Percentiles rank a stretch among this genome's conserved stretches.
phyloP scores from a whole-genome alignment of 768 basidiomycete genomes.

The Boletus fagicola region DNA sequence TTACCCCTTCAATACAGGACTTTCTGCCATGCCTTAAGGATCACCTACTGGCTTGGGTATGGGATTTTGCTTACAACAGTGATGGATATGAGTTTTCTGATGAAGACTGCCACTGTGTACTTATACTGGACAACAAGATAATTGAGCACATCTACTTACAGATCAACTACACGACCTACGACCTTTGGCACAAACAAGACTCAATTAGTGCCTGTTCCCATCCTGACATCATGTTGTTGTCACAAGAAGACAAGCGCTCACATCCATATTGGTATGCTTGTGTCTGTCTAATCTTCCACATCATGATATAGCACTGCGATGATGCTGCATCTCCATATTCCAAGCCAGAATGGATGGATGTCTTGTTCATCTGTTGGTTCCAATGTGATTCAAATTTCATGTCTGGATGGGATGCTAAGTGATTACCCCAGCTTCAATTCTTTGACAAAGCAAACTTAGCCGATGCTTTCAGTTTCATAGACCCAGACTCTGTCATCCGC shows the following conservation, averaged over 20 bases:
- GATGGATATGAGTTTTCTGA: conserved; percentile 27
- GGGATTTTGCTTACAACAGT: conserved; percentile 3
- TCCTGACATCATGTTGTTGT: too few relatives aligned
- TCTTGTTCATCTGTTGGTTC: conserved; percentile 45
- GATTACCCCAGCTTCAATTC: too few relatives aligned
- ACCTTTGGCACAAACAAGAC: too few relatives aligned
- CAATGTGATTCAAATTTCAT: conserved; percentile 24
- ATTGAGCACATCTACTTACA: conserved; percentile 20
- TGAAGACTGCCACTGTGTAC: conserved; percentile 22
- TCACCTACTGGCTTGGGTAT: neutral
- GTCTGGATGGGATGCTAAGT: too few relatives aligned
- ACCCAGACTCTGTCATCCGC: too few relatives aligned
- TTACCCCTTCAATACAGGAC: neutral
- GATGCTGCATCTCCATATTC: neutral
- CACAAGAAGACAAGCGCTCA: conserved; percentile 18
- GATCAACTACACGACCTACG: too few relatives aligned
- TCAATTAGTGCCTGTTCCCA: too few relatives aligned
- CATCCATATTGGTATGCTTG: conserved; percentile 42
- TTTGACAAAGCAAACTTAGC: too few relatives aligned
- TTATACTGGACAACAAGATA: conserved; percentile 19
- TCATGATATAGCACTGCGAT: neutral
- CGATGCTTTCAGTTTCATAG: too few relatives aligned
- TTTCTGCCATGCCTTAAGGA: conserved; percentile 2
- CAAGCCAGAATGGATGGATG: conserved; percentile 29
- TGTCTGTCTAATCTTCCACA: conserved; percentile 12